Base-by-base conservation (phyloP, 306 rosid genomes). In the Cucurbita ficifolia region DNA sequence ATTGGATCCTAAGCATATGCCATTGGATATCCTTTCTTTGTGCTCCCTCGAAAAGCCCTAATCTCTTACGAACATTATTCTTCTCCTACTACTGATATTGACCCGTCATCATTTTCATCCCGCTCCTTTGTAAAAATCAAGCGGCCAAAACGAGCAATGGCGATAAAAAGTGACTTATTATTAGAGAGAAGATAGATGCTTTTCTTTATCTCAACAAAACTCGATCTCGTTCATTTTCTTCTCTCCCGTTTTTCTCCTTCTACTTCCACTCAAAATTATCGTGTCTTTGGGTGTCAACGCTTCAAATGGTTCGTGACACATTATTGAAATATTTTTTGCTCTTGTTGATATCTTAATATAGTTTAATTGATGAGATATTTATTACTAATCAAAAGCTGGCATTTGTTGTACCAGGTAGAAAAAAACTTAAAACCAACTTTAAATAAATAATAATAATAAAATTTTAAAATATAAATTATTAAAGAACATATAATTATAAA, bases 1-100 rank as follows among this genome's bases (percentile, higher is more conserved):
- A 63, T 40, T n/a, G 49, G 49, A 36, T 40, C 45, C 7, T 33
- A 46, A 76, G 88, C 85, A 88, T 88, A 88, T 88, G 82, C 88
- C 57, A 68, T 45, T 75, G 85, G 81, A 88, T 86, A 88, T 86
- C 80, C 92, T 70, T 38, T 54, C 14, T 49, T 4, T 7, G 7
- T 48, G 13, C 6, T 13, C 33, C 3, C 33, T 3, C 33, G 24
- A 10, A 24, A 59, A 59, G 7, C 61, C 36, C 65, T 59, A 59
- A 59, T 38, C 38, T 42, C 9, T 64, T 39, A 39, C 8, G 40
- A 49, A 29, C 33, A 29, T 29, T 29, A 63, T 63, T 63, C 70
- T 39, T 63, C 70, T 38, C 0, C 46, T 35, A 3, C 1, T 14
- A 60, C 10, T 39, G 70, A 63, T 63, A n/a, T 63, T n/a, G 50